A percentile compares a stretch with the other conserved stretches of the same genome.
phyloP scores from a whole-genome alignment of 257 asterid species.

The Ilex asprella region DNA sequence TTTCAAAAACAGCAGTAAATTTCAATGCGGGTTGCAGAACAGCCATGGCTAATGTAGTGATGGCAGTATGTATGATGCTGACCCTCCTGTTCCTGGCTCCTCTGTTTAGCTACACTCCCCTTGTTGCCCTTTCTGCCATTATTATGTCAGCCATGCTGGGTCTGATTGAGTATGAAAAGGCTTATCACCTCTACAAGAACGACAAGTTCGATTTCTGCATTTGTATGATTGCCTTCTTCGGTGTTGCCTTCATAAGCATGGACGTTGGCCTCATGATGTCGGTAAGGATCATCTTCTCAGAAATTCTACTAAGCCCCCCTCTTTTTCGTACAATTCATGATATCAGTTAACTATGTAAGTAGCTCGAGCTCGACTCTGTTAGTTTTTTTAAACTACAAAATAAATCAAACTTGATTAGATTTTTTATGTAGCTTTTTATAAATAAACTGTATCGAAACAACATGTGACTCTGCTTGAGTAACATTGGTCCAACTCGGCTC shows the following conservation, averaged over 20 bases:
- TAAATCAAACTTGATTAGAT: no score
- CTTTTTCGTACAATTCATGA: no score
- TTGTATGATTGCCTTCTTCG: constrained; percentile 74
- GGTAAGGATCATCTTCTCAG: constrained; percentile 21
- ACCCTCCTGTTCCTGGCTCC: constrained; percentile 74
- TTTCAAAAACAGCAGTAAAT: constrained; percentile 90
- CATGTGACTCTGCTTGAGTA: no score
- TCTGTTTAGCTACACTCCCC: constrained; percentile 78
- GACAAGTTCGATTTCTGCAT: constrained; percentile 77
- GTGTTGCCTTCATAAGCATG: constrained; percentile 86
- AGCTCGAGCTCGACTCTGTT: no score
- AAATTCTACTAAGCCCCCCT: no score
- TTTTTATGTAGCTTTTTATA: no score
- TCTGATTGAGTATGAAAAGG: constrained; percentile 59
- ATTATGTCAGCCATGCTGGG: constrained; percentile 91
- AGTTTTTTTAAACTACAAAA: no score
- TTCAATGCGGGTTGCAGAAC: constrained; percentile 78
- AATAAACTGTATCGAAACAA: no score
- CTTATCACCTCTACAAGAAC: constrained; percentile 57
- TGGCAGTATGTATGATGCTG: constrained; percentile 55
- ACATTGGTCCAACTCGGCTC: no score
- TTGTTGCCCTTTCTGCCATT: constrained; percentile 73
- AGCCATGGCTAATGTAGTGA: constrained; percentile 63
- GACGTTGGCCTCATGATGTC: constrained; percentile 78
- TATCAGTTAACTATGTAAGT: no score